phyloP scores from a whole-genome alignment of 768 basidiomycete genomes.

The Leccinellum albellum region DNA sequence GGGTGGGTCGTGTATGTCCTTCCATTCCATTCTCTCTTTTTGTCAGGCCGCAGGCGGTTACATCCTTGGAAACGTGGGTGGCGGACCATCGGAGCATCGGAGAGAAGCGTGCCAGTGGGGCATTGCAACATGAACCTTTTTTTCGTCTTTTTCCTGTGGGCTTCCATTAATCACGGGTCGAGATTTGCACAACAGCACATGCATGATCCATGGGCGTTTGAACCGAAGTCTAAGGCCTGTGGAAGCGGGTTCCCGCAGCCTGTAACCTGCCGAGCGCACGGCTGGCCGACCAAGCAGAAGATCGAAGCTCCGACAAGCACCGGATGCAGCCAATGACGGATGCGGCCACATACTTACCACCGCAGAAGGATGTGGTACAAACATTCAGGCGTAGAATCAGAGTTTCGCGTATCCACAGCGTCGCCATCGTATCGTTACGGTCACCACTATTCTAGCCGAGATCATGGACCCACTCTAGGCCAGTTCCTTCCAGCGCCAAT shows the following conservation, averaged over 20 bases:
- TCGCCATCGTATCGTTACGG: neutral
- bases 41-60: neutral
- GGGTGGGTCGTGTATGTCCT: neutral
- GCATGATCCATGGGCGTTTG: neutral
- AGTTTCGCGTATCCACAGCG: neutral
- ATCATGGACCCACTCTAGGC: neutral
- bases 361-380: neutral
- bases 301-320: neutral
- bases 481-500: neutral
- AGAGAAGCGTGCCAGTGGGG: slow-evolving; percentile 10
- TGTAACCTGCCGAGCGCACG: neutral
- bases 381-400: neutral
- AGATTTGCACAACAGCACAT: neutral
- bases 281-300: neutral
- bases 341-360: neutral
- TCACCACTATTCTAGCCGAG: neutral
- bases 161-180: neutral
- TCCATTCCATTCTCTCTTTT: neutral
- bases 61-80: slow-evolving; percentile 7
- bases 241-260: neutral
- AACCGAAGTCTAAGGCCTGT: neutral
- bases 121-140: neutral
- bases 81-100: slow-evolving; percentile 11
- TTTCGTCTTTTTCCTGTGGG: neutral
- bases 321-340: neutral